Percentiles rank a stretch among this genome's conserved stretches.
Evolutionary conservation across 768 basidiomycete species (phyloP).

Genomic region (Harrya chromipes): DNA sequence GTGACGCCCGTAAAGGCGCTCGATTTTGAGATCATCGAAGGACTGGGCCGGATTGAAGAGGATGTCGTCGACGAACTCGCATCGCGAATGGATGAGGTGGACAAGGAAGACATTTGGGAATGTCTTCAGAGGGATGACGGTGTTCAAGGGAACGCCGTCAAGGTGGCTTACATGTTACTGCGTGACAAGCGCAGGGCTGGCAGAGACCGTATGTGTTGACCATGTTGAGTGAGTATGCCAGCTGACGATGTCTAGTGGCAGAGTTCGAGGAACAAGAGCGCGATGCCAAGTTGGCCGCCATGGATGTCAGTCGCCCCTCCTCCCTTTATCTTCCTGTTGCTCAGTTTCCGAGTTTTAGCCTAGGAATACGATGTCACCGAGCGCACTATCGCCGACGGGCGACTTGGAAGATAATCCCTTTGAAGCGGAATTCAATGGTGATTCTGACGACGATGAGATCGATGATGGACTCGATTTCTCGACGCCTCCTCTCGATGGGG

Average conservation of each 20-base stretch:
- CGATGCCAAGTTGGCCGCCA: constrained; percentile 71
- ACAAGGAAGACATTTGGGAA: constrained; percentile 85
- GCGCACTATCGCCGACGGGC: constrained; percentile 59
- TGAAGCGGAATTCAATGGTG: constrained; percentile 61
- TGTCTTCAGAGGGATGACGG: constrained; percentile 82
- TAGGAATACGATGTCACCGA: constrained; percentile 65
- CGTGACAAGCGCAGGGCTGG: constrained; percentile 84
- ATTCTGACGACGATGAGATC: constrained; percentile 50
- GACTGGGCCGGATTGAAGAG: constrained; percentile 88
- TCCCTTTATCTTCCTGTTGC: constrained; percentile 1
- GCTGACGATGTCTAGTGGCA: constrained; percentile 48
- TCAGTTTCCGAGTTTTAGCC: constrained; percentile 43
- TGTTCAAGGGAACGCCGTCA: constrained; percentile 85
- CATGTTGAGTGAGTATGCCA: constrained; percentile 1
- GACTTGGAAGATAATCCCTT: constrained; percentile 78
- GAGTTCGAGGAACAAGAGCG: constrained; percentile 84
- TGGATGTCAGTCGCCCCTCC: constrained; percentile 62
- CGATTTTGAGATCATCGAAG: constrained; percentile 86
- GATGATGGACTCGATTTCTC: constrained; percentile 52
- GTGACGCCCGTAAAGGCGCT: constrained; percentile 64
- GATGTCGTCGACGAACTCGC: constrained; percentile 85
- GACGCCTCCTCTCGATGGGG: constrained; percentile 35
- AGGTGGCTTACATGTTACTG: constrained; percentile 93
- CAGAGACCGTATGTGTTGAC: constrained; percentile 66
- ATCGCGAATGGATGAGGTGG: constrained; percentile 65